phyloP scores from a whole-genome alignment of 2,329 filamentous ascomycete genomes.

The Apiospora pterosperma region DNA sequence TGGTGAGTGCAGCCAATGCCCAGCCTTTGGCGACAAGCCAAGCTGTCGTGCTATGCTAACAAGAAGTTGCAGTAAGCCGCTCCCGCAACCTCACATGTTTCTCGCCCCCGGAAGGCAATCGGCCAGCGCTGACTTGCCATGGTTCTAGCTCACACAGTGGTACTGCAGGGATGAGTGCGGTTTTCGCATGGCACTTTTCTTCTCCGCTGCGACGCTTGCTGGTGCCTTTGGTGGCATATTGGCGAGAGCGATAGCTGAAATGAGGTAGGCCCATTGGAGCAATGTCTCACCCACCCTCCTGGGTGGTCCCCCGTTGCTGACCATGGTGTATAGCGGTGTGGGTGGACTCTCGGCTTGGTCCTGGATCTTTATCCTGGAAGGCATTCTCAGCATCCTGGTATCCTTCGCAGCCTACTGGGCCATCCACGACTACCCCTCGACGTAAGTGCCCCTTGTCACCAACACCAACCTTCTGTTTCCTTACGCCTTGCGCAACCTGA shows the following conservation, averaged over 20 bases:
- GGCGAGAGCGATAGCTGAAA: conserved; percentile 45
- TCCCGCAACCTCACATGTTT: background rate
- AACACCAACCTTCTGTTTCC: background rate
- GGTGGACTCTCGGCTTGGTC: conserved; percentile 54
- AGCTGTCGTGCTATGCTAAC: background rate
- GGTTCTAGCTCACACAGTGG: conserved; percentile 49
- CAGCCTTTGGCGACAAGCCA: background rate
- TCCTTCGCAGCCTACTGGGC: conserved; percentile 47
- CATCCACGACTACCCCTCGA: conserved; percentile 58
- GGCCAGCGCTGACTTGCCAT: background rate
- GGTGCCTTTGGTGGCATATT: conserved; percentile 47
- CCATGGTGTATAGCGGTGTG: conserved; percentile 15
- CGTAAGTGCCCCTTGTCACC: conserved; percentile 9
- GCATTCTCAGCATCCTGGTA: conserved; percentile 44
- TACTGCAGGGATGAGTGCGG: conserved; percentile 52
- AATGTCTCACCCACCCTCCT: background rate
- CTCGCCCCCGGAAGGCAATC: background rate
- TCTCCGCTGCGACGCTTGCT: conserved; percentile 44
- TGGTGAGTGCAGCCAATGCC: conserved; percentile 17
- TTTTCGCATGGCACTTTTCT: conserved; percentile 19
- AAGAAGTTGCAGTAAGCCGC: background rate
- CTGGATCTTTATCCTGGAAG: conserved; percentile 78
- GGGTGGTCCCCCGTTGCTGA: background rate
- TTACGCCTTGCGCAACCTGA: conserved; percentile 51
- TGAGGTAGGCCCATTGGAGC: conserved; percentile 22